Conservation (phyloP, 106 monocot species). For the Phalaenopsis equestris region DNA sequence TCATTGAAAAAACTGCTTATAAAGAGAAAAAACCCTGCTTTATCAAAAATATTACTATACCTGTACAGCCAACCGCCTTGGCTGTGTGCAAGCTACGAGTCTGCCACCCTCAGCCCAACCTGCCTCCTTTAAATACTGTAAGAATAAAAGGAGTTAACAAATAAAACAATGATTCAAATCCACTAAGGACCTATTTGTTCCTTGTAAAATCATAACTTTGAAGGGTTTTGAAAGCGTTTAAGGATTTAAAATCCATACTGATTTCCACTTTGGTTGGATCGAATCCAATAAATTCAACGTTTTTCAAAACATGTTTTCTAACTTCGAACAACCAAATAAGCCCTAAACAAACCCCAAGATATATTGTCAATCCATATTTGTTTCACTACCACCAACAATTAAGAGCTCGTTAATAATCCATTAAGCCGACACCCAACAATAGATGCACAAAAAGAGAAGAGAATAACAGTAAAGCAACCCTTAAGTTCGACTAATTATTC, state of each 20-base stretch:
- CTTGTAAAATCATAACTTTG: not conserved
- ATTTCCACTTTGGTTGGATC: not conserved
- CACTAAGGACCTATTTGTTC: not conserved
- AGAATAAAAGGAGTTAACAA: not conserved
- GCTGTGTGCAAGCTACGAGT: slow-evolving; percentile 89
- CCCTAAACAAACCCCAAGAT: not conserved
- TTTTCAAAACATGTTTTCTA: not conserved
- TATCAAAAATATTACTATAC: slow-evolving; percentile 18
- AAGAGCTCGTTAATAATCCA: not conserved
- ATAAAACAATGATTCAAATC: not conserved
- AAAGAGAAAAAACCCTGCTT: not conserved
- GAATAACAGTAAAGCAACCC: not conserved
- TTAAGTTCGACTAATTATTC: not conserved
- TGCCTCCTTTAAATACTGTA: slow-evolving; percentile 78
- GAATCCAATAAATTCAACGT: not conserved
- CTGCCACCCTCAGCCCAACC: slow-evolving; percentile 95
- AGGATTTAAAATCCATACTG: not conserved
- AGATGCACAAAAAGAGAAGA: not conserved
- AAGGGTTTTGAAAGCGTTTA: not conserved
- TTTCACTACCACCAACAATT: not conserved
- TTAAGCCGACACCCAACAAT: not conserved
- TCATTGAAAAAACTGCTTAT: not conserved
- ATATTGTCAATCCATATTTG: not conserved
- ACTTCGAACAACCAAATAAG: not conserved
- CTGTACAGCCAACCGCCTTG: slow-evolving; percentile 88